Evolutionary conservation across 106 monocot species (phyloP).

Genomic region (Iris macrosiphon): DNA sequence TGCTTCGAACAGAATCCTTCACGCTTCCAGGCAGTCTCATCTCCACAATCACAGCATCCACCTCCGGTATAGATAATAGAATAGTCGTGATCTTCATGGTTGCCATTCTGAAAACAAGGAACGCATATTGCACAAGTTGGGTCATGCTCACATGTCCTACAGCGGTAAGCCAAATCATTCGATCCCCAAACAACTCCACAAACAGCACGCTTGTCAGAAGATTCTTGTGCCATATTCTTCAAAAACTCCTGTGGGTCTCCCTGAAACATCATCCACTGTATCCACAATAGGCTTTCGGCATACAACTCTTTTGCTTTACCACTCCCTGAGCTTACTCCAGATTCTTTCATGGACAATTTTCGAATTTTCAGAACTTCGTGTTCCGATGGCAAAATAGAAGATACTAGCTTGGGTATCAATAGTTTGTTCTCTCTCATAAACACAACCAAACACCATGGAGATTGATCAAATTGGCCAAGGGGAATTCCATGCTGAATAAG

Average conservation of each 20-base stretch:
- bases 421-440: slow-evolving; percentile 32
- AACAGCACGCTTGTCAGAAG: slow-evolving; percentile 57
- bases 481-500: slow-evolving; percentile 54
- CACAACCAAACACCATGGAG: slow-evolving; percentile 31
- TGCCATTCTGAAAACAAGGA: slow-evolving; percentile 86
- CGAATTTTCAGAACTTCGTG: slow-evolving; percentile 18
- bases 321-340: neutral
- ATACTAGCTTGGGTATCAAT: slow-evolving; percentile 24
- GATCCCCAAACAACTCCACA: slow-evolving; percentile 87
- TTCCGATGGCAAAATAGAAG: slow-evolving; percentile 43
- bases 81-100: slow-evolving; percentile 92
- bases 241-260: slow-evolving; percentile 44
- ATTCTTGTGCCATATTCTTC: slow-evolving; percentile 28
- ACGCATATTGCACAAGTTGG: slow-evolving; percentile 95
- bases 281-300: slow-evolving; percentile 51
- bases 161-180: slow-evolving; percentile 84
- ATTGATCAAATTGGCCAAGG: slow-evolving; percentile 19
- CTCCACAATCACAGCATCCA: slow-evolving; percentile 98
- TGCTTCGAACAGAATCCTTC: slow-evolving; percentile 95
- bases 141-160: slow-evolving; percentile 85
- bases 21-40: slow-evolving; percentile 89
- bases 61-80: slow-evolving; percentile 86
- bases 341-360: slow-evolving; percentile 3
- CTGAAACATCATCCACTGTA: slow-evolving; percentile 96
- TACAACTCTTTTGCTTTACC: slow-evolving; percentile 25